Evolutionary conservation across 805 yeast genomes (phyloP).

Genomic region (Suhomyces sp.): DNA sequence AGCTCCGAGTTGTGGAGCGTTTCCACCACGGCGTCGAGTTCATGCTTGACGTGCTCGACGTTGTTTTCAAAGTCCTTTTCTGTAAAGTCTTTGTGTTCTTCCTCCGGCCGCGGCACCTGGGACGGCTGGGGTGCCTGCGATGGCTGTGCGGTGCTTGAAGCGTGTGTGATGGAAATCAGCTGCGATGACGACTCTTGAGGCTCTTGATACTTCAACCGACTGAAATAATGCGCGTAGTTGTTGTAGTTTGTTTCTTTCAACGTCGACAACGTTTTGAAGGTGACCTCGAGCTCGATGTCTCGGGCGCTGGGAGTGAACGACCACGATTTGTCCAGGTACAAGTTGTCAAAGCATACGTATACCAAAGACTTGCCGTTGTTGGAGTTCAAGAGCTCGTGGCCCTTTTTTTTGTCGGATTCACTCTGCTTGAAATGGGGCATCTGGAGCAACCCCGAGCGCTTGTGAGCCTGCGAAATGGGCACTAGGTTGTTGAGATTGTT

Average conservation of each 20-base stretch:
- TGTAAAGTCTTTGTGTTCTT: slow-evolving; percentile 15
- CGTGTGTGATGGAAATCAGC: neutral
- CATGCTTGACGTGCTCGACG: slow-evolving; percentile 26
- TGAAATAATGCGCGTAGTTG: slow-evolving; percentile 34
- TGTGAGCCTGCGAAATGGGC: slow-evolving; percentile 8
- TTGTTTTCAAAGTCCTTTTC: slow-evolving; percentile 33
- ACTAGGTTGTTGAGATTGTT: slow-evolving; percentile 33
- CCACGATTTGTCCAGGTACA: slow-evolving; percentile 42
- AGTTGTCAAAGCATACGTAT: slow-evolving; percentile 41
- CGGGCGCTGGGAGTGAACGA: slow-evolving; percentile 31
- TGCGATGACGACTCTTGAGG: neutral
- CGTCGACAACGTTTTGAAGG: slow-evolving; percentile 33
- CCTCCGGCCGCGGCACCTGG: neutral
- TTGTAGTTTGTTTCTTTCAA: slow-evolving; percentile 36
- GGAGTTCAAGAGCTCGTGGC: slow-evolving; percentile 15
- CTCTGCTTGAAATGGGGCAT: slow-evolving; percentile 2
- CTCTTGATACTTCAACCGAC: slow-evolving; percentile 9
- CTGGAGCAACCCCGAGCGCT: slow-evolving; percentile 8
- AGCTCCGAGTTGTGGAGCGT: slow-evolving; percentile 27
- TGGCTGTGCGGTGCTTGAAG: neutral
- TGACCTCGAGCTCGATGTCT: slow-evolving; percentile 34
- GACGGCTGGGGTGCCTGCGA: neutral
- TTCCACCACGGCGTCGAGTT: slow-evolving; percentile 29
- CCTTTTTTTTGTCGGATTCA: slow-evolving; percentile 9
- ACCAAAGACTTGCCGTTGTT: slow-evolving; percentile 27